Evolutionary conservation across 2,329 filamentous ascomycete genomes (phyloP), one percentile per base, ranked within the genome.

Genomic region (Xylariaceae sp.): DNA sequence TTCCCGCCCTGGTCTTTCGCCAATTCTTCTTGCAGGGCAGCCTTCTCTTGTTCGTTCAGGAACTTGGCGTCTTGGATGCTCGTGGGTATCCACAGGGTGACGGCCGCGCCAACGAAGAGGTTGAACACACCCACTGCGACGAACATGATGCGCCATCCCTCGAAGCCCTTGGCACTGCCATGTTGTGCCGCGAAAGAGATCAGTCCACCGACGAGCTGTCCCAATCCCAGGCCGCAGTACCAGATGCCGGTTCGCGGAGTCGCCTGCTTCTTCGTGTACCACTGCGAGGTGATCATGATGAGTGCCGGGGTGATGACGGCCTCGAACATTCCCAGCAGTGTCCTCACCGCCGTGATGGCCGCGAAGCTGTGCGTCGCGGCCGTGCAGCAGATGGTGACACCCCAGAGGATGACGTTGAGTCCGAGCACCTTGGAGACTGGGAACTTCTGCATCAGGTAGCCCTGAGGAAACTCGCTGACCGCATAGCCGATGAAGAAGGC

Each of bases 251-350:
- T 73, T 7, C 80, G 62, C 0, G 65, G 60, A 2, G 74, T 76
- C 58, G 84, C 80, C 51, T 85, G 80, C 34, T 66, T 65, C 52
- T 77, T 77, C 1, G 81, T 84, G 46, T 83, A 86, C 80, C 80
- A 85, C 57, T 83, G 77, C 3, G 66, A 73, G 1, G 79, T 83
- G 44, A 85, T 68, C 2, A 85, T 63, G 0, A 76, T 72, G 45
- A 83, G 83, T 0, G 78, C 78, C 1, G 80, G 80, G 0, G 77
- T 81, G 2, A 84, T 77, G 0, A 78, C 75, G 0, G 77, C 65
- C 51, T 86, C 81, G 35, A 80, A 81, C 1, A 80, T 64, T 18
- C 81, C 81, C 1, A 83, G 65, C 45, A 84, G 74, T 51, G 83
- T 78, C 0, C 81, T 71, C 21, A 83, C 69, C 1, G 74, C 75